phyloP scores from a whole-genome alignment of 768 basidiomycete species.

The Fomitopsis pulvina region DNA sequence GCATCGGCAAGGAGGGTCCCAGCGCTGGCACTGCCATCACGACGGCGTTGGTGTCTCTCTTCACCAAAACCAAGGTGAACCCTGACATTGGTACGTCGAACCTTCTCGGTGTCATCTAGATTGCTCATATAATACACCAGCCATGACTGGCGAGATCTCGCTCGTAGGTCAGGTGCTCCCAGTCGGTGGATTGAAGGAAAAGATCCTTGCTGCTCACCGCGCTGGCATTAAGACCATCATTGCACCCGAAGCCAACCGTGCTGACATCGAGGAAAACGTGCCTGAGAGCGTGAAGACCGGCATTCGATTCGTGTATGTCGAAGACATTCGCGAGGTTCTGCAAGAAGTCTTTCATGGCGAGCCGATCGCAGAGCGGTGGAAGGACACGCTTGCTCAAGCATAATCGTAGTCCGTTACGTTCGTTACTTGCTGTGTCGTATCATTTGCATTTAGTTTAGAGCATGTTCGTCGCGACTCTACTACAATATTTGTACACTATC shows the following conservation, averaged over 20 bases:
- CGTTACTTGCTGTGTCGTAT: neutral
- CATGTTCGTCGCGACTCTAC: neutral
- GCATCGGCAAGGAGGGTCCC: conserved; percentile 92
- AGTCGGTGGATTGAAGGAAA: conserved; percentile 94
- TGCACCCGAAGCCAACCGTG: conserved; percentile 80
- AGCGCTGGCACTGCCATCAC: conserved; percentile 94
- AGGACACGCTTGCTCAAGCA: conserved; percentile 41
- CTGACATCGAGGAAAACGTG: conserved; percentile 97
- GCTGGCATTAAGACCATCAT: conserved; percentile 93
- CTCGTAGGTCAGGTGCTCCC: conserved; percentile 94
- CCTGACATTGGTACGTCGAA: conserved; percentile 75
- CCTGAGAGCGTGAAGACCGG: conserved; percentile 94
- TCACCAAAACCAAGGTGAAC: conserved; percentile 76
- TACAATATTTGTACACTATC: conserved; percentile 1
- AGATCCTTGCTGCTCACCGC: conserved; percentile 94
- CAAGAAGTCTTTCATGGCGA: conserved; percentile 77
- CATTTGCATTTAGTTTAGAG: conserved; percentile 1
- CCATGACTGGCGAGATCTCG: conserved; percentile 98
- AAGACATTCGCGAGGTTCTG: conserved; percentile 86
- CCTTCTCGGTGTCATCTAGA: neutral
- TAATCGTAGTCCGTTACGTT: neutral
- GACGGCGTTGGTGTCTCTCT: conserved; percentile 85
- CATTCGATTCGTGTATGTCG: conserved; percentile 92
- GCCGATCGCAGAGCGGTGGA: conserved; percentile 55
- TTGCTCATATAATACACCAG: conserved; percentile 30